These are phyloP conservation scores for Calonectria montana DNA, from an alignment of 2,329 filamentous ascomycete species.

Conservation along the genomic window DNA sequence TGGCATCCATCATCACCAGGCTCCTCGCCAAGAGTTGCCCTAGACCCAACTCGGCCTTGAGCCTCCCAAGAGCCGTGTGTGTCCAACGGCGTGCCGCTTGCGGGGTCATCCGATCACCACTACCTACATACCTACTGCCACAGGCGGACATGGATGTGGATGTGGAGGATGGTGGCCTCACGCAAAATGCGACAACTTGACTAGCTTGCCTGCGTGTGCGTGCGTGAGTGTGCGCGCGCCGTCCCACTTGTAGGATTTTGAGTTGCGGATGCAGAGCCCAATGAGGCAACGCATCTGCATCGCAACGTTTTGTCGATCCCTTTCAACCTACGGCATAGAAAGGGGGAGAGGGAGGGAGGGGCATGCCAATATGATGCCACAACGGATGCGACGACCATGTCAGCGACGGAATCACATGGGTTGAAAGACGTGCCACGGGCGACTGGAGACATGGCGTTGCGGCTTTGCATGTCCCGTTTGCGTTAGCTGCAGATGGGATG, in stretches of 20 bases:
- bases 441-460: neutral
- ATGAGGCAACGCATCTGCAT: neutral
- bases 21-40: neutral
- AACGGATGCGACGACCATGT: neutral
- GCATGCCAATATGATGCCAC: neutral
- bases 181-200: no score
- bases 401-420: constrained; percentile 11
- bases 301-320: neutral
- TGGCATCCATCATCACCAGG: neutral
- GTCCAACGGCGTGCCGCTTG: neutral
- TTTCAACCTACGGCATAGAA: no score
- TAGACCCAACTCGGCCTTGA: neutral
- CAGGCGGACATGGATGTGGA: neutral
- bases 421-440: neutral
- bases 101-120: neutral
- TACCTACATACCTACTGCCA: no score
- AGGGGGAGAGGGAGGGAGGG: neutral
- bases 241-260: neutral
- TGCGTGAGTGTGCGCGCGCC: neutral
- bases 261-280: neutral
- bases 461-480: neutral
- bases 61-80: constrained; percentile 3
- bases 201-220: no score
- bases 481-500: neutral
- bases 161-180: neutral